Conservation (phyloP, 805 yeast species). For the Huiozyma sinensis region DNA sequence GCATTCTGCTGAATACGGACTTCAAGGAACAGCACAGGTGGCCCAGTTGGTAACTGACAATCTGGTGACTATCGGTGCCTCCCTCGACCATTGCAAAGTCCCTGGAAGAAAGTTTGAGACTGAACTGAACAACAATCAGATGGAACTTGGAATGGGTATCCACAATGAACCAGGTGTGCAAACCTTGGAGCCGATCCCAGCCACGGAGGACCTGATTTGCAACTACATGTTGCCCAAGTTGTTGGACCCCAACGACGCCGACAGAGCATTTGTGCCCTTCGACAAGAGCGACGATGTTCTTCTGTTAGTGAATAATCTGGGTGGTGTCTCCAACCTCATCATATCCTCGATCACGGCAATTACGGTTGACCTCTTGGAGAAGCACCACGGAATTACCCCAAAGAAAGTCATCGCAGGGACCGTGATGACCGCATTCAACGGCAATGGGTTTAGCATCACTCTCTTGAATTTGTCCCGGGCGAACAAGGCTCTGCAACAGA, state of each 20-base stretch:
- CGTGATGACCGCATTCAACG: conserved; percentile 80
- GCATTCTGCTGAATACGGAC: conserved; percentile 31
- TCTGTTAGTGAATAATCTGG: conserved; percentile 71
- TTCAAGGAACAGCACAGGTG: conserved; percentile 43
- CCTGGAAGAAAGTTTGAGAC: conserved; percentile 66
- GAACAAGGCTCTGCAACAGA: conserved; percentile 27
- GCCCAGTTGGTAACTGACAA: conserved; percentile 54
- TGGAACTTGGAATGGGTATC: conserved; percentile 91
- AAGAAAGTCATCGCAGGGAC: conserved; percentile 63
- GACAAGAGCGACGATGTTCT: conserved; percentile 53
- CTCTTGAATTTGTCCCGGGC: conserved; percentile 57
- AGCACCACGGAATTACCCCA: conserved; percentile 48
- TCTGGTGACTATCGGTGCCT: conserved; percentile 79
- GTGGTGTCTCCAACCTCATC: conserved; percentile 80
- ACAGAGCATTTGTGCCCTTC: conserved; percentile 74
- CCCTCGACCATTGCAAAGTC: conserved; percentile 80
- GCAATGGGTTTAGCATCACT: conserved; percentile 86
- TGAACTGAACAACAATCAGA: conserved; percentile 46
- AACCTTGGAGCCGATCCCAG: conserved; percentile 47
- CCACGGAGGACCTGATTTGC: conserved; percentile 47
- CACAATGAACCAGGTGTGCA: conserved; percentile 89
- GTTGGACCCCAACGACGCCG: conserved; percentile 52
- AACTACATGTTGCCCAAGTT: conserved; percentile 51
- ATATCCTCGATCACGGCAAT: conserved; percentile 60
- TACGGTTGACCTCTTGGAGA: conserved; percentile 41